Evolutionary conservation across 2,329 filamentous ascomycete species (phyloP).

Genomic region (Aureobasidium zeae): DNA sequence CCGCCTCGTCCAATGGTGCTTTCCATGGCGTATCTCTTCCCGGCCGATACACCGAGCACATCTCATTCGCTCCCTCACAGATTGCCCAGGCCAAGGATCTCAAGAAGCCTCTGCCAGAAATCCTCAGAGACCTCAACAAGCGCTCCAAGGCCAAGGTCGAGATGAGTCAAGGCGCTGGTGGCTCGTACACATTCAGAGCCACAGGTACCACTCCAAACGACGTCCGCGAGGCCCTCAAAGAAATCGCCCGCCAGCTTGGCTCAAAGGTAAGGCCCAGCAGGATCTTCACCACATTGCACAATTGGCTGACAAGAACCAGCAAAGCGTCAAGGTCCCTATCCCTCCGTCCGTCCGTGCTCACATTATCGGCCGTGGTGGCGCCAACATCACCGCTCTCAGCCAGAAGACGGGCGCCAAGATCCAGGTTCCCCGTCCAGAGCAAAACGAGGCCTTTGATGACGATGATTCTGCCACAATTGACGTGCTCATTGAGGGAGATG

Average conservation of each 20-base stretch:
- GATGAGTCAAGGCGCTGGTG: constrained; percentile 62
- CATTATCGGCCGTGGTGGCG: constrained; percentile 87
- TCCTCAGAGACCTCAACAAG: constrained; percentile 85
- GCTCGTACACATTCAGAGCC: constrained; percentile 71
- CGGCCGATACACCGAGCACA: constrained; percentile 69
- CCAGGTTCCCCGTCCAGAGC: constrained; percentile 75
- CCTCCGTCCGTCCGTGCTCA: constrained; percentile 75
- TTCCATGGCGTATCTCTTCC: constrained; percentile 57
- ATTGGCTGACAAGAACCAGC: constrained; percentile 32
- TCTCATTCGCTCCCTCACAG: constrained; percentile 64
- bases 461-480: constrained; percentile 73
- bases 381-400: constrained; percentile 81
- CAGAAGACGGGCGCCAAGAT: constrained; percentile 84
- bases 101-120: constrained; percentile 75
- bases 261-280: constrained; percentile 53
- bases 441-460: constrained; percentile 45
- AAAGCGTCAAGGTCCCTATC: constrained; percentile 65
- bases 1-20: constrained; percentile 39
- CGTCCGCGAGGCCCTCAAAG: constrained; percentile 79
- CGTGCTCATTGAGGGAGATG: constrained; percentile 83
- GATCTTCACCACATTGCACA: not conserved
- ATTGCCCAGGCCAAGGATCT: constrained; percentile 68
- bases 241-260: constrained; percentile 80
- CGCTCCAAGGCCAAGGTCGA: constrained; percentile 80
- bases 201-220: constrained; percentile 66